phyloP scores from a whole-genome alignment of 2,329 filamentous ascomycete species.

The Neurospora crassa region DNA sequence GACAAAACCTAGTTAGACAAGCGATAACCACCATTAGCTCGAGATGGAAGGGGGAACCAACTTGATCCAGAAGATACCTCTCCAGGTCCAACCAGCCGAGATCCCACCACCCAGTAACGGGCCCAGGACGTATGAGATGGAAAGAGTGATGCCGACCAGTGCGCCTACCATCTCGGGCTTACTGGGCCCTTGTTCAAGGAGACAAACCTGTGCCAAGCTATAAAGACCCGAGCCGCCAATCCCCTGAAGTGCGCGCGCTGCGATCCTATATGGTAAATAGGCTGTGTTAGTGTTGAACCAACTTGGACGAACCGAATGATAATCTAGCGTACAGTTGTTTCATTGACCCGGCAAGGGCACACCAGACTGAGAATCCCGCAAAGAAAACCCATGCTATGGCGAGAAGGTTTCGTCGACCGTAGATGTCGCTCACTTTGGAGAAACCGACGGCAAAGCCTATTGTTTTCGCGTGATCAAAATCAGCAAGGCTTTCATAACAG shows the following conservation, averaged over 20 bases:
- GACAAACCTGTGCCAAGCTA: slow-evolving; percentile 46
- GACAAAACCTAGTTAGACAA: neutral
- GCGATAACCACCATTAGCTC: neutral
- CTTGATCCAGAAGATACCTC: slow-evolving; percentile 55
- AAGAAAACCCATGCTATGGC: slow-evolving; percentile 44
- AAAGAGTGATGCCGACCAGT: slow-evolving; percentile 45
- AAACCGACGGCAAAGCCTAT: slow-evolving; percentile 47
- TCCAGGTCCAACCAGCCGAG: slow-evolving; percentile 43
- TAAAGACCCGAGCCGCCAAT: slow-evolving; percentile 54
- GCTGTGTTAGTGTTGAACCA: slow-evolving; percentile 3
- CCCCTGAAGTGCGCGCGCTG: slow-evolving; percentile 49
- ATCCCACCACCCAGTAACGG: slow-evolving; percentile 49
- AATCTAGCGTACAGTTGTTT: slow-evolving; percentile 34
- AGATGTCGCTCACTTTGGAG: slow-evolving; percentile 51
- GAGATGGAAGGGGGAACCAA: slow-evolving; percentile 22
- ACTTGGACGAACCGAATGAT: neutral
- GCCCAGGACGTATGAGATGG: slow-evolving; percentile 48
- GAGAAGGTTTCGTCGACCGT: slow-evolving; percentile 42
- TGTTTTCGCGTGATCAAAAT: neutral
- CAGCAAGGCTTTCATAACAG: neutral
- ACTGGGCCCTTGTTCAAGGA: slow-evolving; percentile 46
- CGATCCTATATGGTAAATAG: slow-evolving; percentile 33
- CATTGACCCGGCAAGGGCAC: slow-evolving; percentile 41
- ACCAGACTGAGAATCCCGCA: slow-evolving; percentile 44
- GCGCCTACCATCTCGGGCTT: slow-evolving; percentile 45